These are phyloP conservation scores for Russula earlei DNA, from an alignment of 768 basidiomycete genomes.

Conservation along the genomic window DNA sequence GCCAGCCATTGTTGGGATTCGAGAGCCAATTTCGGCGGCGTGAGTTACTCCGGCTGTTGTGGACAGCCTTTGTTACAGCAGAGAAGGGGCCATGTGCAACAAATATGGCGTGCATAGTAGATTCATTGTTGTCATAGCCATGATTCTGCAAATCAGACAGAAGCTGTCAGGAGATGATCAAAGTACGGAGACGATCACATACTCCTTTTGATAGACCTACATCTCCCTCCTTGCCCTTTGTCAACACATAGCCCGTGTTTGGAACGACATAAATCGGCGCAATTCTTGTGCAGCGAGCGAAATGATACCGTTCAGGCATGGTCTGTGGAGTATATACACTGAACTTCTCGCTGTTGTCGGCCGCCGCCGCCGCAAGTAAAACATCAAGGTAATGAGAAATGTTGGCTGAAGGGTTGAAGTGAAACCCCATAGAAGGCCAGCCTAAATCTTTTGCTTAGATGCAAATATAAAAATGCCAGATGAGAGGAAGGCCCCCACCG, in stretches of 20 bases:
- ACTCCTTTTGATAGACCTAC: slow-evolving; percentile 68
- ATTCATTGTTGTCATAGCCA: slow-evolving; percentile 76
- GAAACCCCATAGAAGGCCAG: slow-evolving; percentile 84
- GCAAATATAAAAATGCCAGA: not conserved
- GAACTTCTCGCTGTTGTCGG: slow-evolving; percentile 54
- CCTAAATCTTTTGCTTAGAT: slow-evolving; percentile 30
- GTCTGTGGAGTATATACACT: slow-evolving; percentile 68
- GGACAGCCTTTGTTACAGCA: slow-evolving; percentile 49
- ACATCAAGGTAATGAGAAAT: slow-evolving; percentile 43
- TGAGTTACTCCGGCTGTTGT: slow-evolving; percentile 26
- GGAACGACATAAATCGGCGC: slow-evolving; percentile 84
- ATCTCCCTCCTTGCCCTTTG: slow-evolving; percentile 51
- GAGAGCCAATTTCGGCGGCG: slow-evolving; percentile 23
- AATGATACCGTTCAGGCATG: slow-evolving; percentile 80
- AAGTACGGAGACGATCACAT: slow-evolving; percentile 21
- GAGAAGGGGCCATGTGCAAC: slow-evolving; percentile 89
- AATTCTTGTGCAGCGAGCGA: slow-evolving; percentile 61
- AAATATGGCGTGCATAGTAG: slow-evolving; percentile 82
- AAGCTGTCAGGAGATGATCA: not conserved
- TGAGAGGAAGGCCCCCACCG: slow-evolving; percentile 28
- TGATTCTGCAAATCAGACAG: slow-evolving; percentile 48
- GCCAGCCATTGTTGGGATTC: slow-evolving; percentile 46
- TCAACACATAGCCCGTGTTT: slow-evolving; percentile 69
- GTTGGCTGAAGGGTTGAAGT: slow-evolving; percentile 57
- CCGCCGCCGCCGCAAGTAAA: slow-evolving; percentile 45